A percentile compares a stretch with the other conserved stretches of the same genome.
Evolutionary conservation across 441 rosid species (phyloP).

Genomic region (Isatis lusitanica): DNA sequence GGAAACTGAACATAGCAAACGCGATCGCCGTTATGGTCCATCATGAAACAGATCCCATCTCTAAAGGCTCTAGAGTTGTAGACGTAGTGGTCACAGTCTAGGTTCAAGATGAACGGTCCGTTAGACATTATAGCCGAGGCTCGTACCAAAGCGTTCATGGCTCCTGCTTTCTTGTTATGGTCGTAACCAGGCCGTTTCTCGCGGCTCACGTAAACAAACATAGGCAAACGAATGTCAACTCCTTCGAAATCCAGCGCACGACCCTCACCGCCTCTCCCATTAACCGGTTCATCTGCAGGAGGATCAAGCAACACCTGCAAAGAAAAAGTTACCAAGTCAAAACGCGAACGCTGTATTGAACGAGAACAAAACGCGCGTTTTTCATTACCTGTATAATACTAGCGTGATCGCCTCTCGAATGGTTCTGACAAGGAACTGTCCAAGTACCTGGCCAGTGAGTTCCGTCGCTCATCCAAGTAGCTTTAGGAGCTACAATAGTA

Average conservation of each 20-base stretch:
- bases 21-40: slow-evolving; percentile 61
- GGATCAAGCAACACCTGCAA: slow-evolving; percentile 68
- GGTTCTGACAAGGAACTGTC: slow-evolving; percentile 52
- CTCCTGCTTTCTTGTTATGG: slow-evolving; percentile 83
- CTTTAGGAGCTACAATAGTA: slow-evolving; percentile 56
- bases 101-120: slow-evolving; percentile 75
- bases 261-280: slow-evolving; percentile 26
- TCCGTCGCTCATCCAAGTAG: slow-evolving; percentile 79
- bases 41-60: slow-evolving; percentile 82
- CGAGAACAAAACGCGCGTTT: not conserved
- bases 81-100: slow-evolving; percentile 73
- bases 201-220: slow-evolving; percentile 68
- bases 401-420: slow-evolving; percentile 67
- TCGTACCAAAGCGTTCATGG: slow-evolving; percentile 76
- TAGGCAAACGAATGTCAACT: slow-evolving; percentile 67
- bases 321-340: not conserved
- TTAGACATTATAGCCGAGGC: slow-evolving; percentile 77
- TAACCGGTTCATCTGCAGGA: slow-evolving; percentile 45
- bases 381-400: slow-evolving; percentile 59
- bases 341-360: not conserved
- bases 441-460: slow-evolving; percentile 80
- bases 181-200: slow-evolving; percentile 79
- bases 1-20: slow-evolving; percentile 73
- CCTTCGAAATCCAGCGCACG: slow-evolving; percentile 44
- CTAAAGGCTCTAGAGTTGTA: slow-evolving; percentile 62